Conservation (phyloP, 23 red algal genomes). For the Gracilariopsis chorda region DNA sequence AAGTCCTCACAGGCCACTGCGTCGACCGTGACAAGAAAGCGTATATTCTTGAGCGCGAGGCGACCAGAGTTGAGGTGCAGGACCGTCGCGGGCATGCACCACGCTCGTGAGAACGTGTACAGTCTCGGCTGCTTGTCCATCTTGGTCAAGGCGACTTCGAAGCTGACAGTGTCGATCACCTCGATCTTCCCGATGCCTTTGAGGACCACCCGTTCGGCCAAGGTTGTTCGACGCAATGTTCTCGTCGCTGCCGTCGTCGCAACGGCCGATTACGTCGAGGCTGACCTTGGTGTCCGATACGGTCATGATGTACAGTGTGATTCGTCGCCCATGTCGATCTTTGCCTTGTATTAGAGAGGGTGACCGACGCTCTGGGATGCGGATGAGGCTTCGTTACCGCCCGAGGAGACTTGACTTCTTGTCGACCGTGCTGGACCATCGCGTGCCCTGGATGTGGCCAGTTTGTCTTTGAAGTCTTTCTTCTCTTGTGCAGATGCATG, state of each 20-base stretch:
- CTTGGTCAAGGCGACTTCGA: not conserved
- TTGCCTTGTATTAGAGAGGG: not conserved
- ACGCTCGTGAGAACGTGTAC: not conserved
- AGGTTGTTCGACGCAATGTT: not conserved
- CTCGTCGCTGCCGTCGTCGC: conserved; percentile 39
- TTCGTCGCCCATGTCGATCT: not conserved
- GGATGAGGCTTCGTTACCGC: not conserved
- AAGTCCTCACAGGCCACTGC: not conserved
- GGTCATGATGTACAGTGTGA: conserved; percentile 18
- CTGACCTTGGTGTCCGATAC: conserved; percentile 3
- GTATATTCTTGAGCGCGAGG: not conserved
- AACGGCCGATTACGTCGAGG: not conserved
- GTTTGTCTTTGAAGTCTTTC: not conserved
- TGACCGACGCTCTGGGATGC: not conserved
- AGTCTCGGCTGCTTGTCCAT: not conserved
- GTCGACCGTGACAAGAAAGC: not conserved
- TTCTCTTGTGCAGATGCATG: not conserved
- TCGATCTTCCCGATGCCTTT: conserved; percentile 38
- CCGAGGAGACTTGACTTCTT: not conserved
- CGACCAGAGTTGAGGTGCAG: not conserved
- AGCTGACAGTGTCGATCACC: not conserved
- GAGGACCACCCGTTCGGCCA: not conserved
- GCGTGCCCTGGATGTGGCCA: not conserved
- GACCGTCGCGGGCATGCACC: not conserved
- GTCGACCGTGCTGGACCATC: not conserved